Percentiles rank a stretch among this genome's conserved stretches.
Evolutionary conservation across 129 eudicot species (phyloP).

Genomic region (Dittrichia graveolens): DNA sequence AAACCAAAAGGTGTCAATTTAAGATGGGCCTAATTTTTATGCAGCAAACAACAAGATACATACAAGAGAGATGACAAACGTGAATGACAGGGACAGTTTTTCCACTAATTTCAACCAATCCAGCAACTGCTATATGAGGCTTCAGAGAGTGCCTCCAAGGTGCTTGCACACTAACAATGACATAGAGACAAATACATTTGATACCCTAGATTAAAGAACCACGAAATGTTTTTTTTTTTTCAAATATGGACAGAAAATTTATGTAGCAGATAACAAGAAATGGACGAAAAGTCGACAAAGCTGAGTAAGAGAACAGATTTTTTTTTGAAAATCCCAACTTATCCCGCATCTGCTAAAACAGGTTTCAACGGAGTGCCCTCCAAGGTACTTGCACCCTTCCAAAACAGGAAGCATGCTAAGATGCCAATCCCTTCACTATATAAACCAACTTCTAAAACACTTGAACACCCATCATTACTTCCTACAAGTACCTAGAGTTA

Average conservation of each 20-base stretch:
- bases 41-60: background rate
- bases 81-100: background rate
- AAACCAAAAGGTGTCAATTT: background rate
- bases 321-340: background rate
- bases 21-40: background rate
- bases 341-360: constrained; percentile 13
- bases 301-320: constrained; percentile 9
- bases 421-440: constrained; percentile 18
- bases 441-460: constrained; percentile 12
- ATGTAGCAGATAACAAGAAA: constrained; percentile 16
- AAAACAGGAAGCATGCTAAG: background rate
- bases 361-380: constrained; percentile 27
- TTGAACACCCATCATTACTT: constrained; percentile 1
- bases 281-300: constrained; percentile 17
- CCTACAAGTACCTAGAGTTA: background rate
- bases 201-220: background rate
- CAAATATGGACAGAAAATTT: background rate
- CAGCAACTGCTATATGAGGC: too few relatives aligned
- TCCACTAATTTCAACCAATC: background rate
- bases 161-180: background rate
- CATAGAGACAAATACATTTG: background rate
- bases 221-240: background rate
- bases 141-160: too few relatives aligned
- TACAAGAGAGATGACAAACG: background rate
- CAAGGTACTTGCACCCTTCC: constrained; percentile 4